A percentile compares a stretch with the other conserved stretches of the same genome.
Evolutionary conservation across 371 early-diverging fungal species (phyloP).

Genomic region (Rhizomucor pusillus): DNA sequence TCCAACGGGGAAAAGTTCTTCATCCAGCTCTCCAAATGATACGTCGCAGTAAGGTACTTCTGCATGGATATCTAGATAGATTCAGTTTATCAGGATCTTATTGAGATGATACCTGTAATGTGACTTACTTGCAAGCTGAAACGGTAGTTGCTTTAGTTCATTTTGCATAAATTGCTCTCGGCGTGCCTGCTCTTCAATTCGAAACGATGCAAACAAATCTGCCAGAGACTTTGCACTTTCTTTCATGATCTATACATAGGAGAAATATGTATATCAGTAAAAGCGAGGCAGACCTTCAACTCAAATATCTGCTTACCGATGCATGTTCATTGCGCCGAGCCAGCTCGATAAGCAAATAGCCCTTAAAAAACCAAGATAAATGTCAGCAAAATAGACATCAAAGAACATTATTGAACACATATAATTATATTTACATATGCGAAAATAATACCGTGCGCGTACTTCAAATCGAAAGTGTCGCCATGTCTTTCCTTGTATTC

Average conservation of each 20-base stretch:
- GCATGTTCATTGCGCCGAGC: slow-evolving; percentile 71
- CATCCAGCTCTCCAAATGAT: background rate
- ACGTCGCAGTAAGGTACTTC: slow-evolving; percentile 63
- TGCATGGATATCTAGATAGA: too few species aligned
- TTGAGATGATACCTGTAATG: too few species aligned
- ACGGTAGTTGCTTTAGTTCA: slow-evolving; percentile 57
- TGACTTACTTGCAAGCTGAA: slow-evolving; percentile 42
- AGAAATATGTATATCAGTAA: background rate
- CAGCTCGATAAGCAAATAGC: slow-evolving; percentile 67
- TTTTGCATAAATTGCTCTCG: slow-evolving; percentile 63
- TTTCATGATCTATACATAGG: slow-evolving; percentile 41
- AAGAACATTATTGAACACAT: background rate
- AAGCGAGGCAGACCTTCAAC: background rate
- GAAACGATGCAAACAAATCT: slow-evolving; percentile 60
- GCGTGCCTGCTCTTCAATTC: slow-evolving; percentile 58
- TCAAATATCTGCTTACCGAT: slow-evolving; percentile 26
- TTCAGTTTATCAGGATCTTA: too few species aligned
- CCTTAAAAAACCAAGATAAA: slow-evolving; percentile 25
- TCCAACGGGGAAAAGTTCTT: too few species aligned
- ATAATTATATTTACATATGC: slow-evolving; percentile 30
- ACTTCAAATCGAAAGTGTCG: slow-evolving; percentile 17
- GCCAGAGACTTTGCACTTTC: slow-evolving; percentile 59
- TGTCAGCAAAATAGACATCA: background rate
- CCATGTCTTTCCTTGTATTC: slow-evolving; percentile 23
- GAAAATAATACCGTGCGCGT: slow-evolving; percentile 26